Base-by-base conservation (phyloP, 2,329 filamentous ascomycete species). In the Phyllosticta citribraziliensis region DNA sequence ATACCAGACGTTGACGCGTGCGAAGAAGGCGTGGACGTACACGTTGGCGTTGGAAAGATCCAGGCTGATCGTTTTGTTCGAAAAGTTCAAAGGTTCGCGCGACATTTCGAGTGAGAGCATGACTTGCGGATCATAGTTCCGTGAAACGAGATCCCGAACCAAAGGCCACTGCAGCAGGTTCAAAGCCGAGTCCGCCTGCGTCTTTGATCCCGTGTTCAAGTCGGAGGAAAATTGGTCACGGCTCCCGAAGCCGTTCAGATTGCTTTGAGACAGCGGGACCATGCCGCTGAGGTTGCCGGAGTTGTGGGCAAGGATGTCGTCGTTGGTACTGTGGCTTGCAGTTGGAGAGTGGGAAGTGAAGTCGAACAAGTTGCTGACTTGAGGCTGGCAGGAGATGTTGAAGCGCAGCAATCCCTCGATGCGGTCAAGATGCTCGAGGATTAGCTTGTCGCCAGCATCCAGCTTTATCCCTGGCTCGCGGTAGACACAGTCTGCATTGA, bases 391-490 rank as follows among this genome's bases (percentile, higher is more conserved):
- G 52, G 86, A 83, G 66, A 91, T 76, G 65, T 79, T 88, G 65
- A 86, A 85, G 70, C 92, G 88, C n/a, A 94, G 79, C 53, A 94
- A 77, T 57, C 81, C 87, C 73, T 94, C 89, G 68, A 94, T 92
- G 58, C 88, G 85, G 67, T 82, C 84, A 40, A 94, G 79, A 61
- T 88, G 86, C 70, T 93, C 89, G 47, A 94, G 77, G 64, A 94
- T 94, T 61, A 94, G 79, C 75, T 92, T 93, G 77, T 93, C 89
- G 65, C 89, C 89, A 40, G 89, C 88, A 71, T 94, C 89, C 10
- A 94, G 82, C 75, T 94, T 94, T 78, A 93, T 89, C 2, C 89
- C 89, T 6, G 89, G 89, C 71, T 94, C 89, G 65, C 89, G 84
- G 73, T 94, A 94, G 65, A 92, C 82, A 73, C 89, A 94, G 65